phyloP scores from a whole-genome alignment of 768 basidiomycete species.

The Tulasnella sp. region DNA sequence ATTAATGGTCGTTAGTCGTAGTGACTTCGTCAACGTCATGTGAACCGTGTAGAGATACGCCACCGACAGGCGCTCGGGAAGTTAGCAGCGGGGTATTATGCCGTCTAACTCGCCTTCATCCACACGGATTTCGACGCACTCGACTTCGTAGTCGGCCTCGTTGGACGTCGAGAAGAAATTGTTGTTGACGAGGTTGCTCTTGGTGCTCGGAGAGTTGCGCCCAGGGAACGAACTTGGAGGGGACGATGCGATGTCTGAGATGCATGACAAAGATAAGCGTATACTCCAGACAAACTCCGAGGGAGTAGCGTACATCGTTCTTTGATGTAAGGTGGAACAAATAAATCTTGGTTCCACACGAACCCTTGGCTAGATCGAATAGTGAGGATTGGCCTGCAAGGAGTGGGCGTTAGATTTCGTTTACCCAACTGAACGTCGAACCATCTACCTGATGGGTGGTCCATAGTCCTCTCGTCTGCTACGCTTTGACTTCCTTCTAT shows the following conservation, averaged over 20 bases:
- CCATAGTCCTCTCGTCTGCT: constrained; percentile 42
- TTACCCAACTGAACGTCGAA: constrained; percentile 27
- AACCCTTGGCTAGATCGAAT: constrained; percentile 81
- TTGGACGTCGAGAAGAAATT: constrained; percentile 14
- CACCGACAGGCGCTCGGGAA: too few species aligned
- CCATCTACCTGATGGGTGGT: constrained; percentile 46
- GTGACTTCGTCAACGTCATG: too few species aligned
- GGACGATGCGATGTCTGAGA: constrained; percentile 64
- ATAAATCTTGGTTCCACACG: constrained; percentile 88
- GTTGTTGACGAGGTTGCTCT: background rate
- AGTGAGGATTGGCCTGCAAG: constrained; percentile 70
- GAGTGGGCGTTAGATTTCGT: constrained; percentile 48
- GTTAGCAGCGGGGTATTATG: constrained; percentile 45
- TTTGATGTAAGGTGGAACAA: constrained; percentile 81
- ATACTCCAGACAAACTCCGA: constrained; percentile 12
- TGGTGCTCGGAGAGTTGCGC: constrained; percentile 4
- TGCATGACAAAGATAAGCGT: constrained; percentile 16
- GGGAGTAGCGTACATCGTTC: constrained; percentile 55
- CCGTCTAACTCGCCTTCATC: constrained; percentile 63
- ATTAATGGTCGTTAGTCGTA: too few species aligned
- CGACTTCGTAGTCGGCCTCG: constrained; percentile 61
- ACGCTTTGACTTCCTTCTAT: constrained; percentile 17
- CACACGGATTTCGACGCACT: constrained; percentile 79
- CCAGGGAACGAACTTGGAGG: constrained; percentile 45
- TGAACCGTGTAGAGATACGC: too few species aligned